A percentile compares a stretch with the other conserved stretches of the same genome.
Evolutionary conservation across 352 stramenopile species (phyloP).

Genomic region (Pythium aquatile): DNA sequence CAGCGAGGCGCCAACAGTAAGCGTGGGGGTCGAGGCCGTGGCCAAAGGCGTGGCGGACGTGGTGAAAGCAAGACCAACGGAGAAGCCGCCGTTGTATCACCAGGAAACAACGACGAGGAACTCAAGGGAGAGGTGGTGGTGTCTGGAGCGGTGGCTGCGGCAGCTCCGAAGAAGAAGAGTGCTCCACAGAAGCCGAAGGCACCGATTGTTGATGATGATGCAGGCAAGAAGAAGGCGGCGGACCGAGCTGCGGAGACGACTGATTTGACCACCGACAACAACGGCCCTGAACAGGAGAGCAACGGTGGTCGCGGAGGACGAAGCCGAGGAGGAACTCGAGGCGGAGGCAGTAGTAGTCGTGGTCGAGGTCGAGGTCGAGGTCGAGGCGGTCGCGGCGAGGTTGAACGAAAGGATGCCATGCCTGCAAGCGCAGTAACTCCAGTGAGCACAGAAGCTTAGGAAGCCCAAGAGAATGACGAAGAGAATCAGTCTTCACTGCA

Average conservation of each 20-base stretch:
- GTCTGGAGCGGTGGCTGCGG: neutral
- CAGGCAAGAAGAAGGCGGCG: conserved; percentile 5
- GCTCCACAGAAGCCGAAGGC: conserved; percentile 9
- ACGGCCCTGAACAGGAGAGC: neutral
- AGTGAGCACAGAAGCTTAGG: conserved; percentile 16
- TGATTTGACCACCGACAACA: neutral
- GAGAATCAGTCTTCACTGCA: neutral
- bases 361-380: conserved; percentile 40
- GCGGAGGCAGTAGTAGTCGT: conserved; percentile 13
- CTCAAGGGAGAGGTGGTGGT: neutral
- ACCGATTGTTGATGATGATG: neutral
- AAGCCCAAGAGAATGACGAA: neutral
- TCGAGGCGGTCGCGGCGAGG: conserved; percentile 33
- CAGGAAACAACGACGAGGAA: conserved; percentile 3
- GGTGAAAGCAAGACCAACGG: conserved; percentile 10
- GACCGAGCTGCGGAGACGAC: conserved; percentile 21
- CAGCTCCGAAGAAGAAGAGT: conserved; percentile 14
- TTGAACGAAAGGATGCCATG: neutral
- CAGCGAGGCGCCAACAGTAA: conserved; percentile 14
- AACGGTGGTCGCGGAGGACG: conserved; percentile 17
- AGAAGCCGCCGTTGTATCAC: neutral
- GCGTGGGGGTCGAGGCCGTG: conserved; percentile 16
- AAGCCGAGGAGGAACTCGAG: conserved; percentile 21
- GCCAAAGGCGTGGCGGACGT: conserved; percentile 18
- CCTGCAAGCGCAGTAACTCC: neutral